A percentile compares a stretch with the other conserved stretches of the same genome.
phyloP scores from a whole-genome alignment of 1,284 basidiomycete genomes.

The Ustanciosporium gigantosporum region DNA sequence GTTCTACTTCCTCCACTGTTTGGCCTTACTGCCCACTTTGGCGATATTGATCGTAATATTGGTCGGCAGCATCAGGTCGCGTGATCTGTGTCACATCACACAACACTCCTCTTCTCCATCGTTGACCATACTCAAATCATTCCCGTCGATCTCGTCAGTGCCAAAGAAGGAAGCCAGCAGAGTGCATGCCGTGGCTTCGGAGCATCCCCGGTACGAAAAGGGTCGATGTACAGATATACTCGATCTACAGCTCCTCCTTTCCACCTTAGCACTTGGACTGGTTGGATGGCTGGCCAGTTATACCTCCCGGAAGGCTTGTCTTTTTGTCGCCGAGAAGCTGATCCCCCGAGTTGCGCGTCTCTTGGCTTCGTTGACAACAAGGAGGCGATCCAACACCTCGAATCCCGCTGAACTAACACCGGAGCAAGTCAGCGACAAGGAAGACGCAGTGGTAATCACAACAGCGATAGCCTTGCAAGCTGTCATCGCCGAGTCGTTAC shows the following conservation, averaged over 20 bases:
- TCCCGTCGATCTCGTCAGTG: too few relatives aligned
- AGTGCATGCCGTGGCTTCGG: not conserved
- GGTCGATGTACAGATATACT: slow-evolving; percentile 26
- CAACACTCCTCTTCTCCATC: too few relatives aligned
- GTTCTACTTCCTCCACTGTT: slow-evolving; percentile 16
- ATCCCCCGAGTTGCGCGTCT: slow-evolving; percentile 18
- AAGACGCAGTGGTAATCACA: slow-evolving; percentile 17
- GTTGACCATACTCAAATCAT: too few relatives aligned
- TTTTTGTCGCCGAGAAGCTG: slow-evolving; percentile 24
- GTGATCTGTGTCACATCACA: slow-evolving; percentile 21
- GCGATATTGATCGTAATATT: slow-evolving; percentile 9
- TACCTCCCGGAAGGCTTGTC: slow-evolving; percentile 27
- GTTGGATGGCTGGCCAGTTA: slow-evolving; percentile 35
- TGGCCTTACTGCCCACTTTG: slow-evolving; percentile 18
- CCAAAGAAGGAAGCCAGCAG: not conserved
- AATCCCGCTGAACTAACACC: slow-evolving; percentile 6
- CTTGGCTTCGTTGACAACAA: slow-evolving; percentile 9
- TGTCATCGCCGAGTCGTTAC: slow-evolving; percentile 21
- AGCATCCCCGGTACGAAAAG: slow-evolving; percentile 6
- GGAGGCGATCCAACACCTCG: slow-evolving; percentile 13
- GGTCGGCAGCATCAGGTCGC: slow-evolving; percentile 8
- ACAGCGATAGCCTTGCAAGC: slow-evolving; percentile 29
- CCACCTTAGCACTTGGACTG: slow-evolving; percentile 18
- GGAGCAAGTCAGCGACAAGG: slow-evolving; percentile 3
- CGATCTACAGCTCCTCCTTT: slow-evolving; percentile 20